These are phyloP conservation scores for Tetracladium setigerum DNA, from an alignment of 495 filamentous ascomycete species.

Conservation along the genomic window DNA sequence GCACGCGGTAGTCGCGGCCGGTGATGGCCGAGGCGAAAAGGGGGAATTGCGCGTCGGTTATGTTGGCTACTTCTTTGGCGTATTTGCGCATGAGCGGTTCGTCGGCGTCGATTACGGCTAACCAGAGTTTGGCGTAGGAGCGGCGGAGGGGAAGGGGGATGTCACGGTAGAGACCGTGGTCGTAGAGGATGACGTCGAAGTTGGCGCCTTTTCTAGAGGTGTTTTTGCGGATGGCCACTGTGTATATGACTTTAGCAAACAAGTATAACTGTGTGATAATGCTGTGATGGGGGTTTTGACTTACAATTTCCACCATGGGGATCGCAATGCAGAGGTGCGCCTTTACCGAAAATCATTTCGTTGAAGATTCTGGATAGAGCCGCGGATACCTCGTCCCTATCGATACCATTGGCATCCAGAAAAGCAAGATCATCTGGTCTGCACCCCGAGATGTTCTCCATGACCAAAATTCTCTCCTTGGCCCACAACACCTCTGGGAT, in stretches of 20 bases:
- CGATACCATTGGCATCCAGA: conserved; percentile 77
- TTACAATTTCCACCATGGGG: conserved; percentile 81
- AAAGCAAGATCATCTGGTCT: conserved; percentile 86
- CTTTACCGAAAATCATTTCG: conserved; percentile 95
- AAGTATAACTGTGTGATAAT: too few relatives aligned
- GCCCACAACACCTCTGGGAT: conserved; percentile 91
- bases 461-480: conserved; percentile 81
- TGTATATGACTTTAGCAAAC: too few relatives aligned
- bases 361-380: conserved; percentile 92
- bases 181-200: conserved; percentile 97
- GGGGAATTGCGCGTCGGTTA: conserved; percentile 88
- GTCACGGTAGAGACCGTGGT: conserved; percentile 93
- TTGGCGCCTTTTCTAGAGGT: conserved; percentile 48
- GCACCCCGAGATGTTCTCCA: conserved; percentile 85
- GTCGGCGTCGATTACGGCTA: conserved; percentile 87
- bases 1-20: conserved; percentile 76
- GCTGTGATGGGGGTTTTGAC: too few relatives aligned
- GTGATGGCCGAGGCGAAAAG: conserved; percentile 96
- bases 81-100: conserved; percentile 79
- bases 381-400: conserved; percentile 93
- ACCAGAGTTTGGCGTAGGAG: conserved; percentile 95
- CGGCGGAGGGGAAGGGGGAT: conserved; percentile 73
- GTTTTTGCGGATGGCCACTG: conserved; percentile 78
- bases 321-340: conserved; percentile 91
- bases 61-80: conserved; percentile 78